Base-by-base conservation (phyloP, 768 basidiomycete species). In the Suillus fuscotomentosus region DNA sequence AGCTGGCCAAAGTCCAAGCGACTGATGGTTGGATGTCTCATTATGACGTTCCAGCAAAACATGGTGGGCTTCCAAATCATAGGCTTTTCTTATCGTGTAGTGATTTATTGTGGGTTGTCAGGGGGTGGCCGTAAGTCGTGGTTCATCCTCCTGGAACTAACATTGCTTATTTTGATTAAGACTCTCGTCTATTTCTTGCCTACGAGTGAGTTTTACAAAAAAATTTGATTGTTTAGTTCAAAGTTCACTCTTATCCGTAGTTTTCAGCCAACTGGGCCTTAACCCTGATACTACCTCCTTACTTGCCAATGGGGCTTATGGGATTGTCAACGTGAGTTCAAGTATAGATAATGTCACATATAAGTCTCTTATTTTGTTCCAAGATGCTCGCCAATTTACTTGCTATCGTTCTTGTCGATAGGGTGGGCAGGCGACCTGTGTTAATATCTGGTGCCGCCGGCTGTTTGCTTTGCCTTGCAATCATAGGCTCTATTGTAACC, bases 241-340 rank as follows among this genome's bases (percentile, higher is more conserved):
- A 17, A 38, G 41, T 22, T 56, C 3, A 66, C 34, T 67, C 67
- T 67, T 69, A 74, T 60, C 67, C 68, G 7, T 63, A 71, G 80
- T 81, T 43, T 81, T 81, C 62, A 70, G 75, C 60, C 77, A 79
- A 61, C 63, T 81, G n/a, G 79, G 78, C n/a, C 67, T 81, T 41
- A 72, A 78, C 24, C 76, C 75, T 0, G 78, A 74, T 43, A 80
- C 80, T 1, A 77, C 80, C 1, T 81, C 80, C 9, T 38, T 38
- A 8, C 64, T 81, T 11, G 80, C 80, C n/a, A 78, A 79, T 1
- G 80, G 80, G 14, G 77, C 79, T 24, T 79, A 74, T 22, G 80
- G 80, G 8, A 70, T 80, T 66, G 73, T 76, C 17, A 77, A 74
- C 15, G 71, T 70, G 54, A 45, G 69, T 66, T 34, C 3, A 14